Conservation (phyloP, 805 yeast species). For the Suhomyces pyralidae region DNA sequence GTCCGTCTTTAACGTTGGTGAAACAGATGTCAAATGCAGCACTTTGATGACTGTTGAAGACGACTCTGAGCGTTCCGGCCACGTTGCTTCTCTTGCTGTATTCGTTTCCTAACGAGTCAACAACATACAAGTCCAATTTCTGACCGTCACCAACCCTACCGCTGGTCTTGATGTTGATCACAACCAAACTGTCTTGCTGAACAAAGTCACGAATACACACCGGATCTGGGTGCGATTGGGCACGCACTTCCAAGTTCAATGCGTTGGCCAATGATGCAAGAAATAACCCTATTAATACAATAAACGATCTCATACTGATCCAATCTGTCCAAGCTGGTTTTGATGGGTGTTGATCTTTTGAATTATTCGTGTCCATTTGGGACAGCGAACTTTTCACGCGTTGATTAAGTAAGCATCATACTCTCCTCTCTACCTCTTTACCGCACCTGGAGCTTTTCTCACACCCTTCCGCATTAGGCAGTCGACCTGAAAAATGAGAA, state of each 20-base stretch:
- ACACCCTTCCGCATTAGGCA: constrained; percentile 1
- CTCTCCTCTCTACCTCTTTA: no score
- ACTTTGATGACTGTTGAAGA: constrained; percentile 79
- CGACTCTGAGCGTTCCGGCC: constrained; percentile 67
- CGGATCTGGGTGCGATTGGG: constrained; percentile 48
- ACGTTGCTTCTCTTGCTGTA: constrained; percentile 72
- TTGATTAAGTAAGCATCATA: constrained; percentile 1
- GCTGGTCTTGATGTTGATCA: constrained; percentile 70
- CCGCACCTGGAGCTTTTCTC: background rate
- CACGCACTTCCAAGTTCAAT: constrained; percentile 53
- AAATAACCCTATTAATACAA: constrained; percentile 16
- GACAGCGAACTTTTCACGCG: constrained; percentile 11
- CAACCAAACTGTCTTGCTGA: constrained; percentile 79
- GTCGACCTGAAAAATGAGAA: background rate
- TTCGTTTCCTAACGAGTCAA: constrained; percentile 82
- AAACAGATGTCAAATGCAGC: constrained; percentile 92
- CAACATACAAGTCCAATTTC: constrained; percentile 59
- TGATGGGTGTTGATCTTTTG: background rate
- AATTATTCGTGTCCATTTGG: constrained; percentile 13
- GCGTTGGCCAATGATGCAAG: constrained; percentile 27
- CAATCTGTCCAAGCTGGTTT: background rate
- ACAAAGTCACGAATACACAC: constrained; percentile 93
- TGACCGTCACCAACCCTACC: constrained; percentile 90
- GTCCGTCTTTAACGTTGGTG: constrained; percentile 48
- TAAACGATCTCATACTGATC: constrained; percentile 10